phyloP scores from a whole-genome alignment of 768 basidiomycete genomes.

The Phylloporus sp. region DNA sequence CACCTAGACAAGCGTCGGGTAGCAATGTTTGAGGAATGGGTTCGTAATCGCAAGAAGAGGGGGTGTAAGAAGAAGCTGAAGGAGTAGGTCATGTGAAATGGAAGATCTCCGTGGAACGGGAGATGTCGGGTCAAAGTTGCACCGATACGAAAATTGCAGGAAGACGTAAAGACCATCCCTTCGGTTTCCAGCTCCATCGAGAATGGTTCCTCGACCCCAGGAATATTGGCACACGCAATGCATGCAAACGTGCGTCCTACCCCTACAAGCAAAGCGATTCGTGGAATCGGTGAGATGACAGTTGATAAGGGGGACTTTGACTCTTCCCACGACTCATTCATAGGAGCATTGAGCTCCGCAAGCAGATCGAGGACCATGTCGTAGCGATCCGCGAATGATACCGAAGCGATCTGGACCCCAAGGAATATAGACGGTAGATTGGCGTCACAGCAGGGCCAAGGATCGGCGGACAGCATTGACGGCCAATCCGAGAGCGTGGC shows the following conservation, averaged over 20 bases:
- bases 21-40: constrained; percentile 25
- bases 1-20: constrained; percentile 26
- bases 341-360: constrained; percentile 14
- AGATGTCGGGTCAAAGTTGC: constrained; percentile 13
- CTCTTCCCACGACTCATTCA: constrained; percentile 8
- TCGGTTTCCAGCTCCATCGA: constrained; percentile 54
- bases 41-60: constrained; percentile 48
- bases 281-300: constrained; percentile 42
- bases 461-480: constrained; percentile 37
- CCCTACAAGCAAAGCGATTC: constrained; percentile 42
- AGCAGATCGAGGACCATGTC: constrained; percentile 44
- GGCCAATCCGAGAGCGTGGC: constrained; percentile 59
- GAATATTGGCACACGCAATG: constrained; percentile 43
- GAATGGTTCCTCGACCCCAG: constrained; percentile 39
- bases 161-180: constrained; percentile 41
- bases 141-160: constrained; percentile 39
- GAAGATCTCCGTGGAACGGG: constrained; percentile 34
- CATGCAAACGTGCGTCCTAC: constrained; percentile 48
- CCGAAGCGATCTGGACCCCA: constrained; percentile 37
- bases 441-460: constrained; percentile 40
- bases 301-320: constrained; percentile 24
- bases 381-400: constrained; percentile 51
- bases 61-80: constrained; percentile 45
- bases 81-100: constrained; percentile 41
- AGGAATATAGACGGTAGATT: constrained; percentile 53